A percentile compares a stretch with the other conserved stretches of the same genome.
phyloP scores from a whole-genome alignment of 345 rosid species.

The Syzygium grande region DNA sequence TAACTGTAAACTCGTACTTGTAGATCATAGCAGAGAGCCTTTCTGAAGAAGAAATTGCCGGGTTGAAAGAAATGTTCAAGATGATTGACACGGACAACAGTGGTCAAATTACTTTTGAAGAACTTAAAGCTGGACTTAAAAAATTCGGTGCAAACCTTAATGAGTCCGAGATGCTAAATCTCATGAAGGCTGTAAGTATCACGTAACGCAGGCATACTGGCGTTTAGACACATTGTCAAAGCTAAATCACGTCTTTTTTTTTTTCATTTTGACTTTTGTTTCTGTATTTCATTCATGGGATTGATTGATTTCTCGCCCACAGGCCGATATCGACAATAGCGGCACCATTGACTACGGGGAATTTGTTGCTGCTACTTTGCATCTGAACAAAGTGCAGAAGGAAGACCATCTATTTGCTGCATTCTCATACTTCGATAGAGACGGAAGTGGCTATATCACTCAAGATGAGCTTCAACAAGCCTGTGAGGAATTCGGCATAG shows the following conservation, averaged over 20 bases:
- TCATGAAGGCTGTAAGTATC: conserved; percentile 63
- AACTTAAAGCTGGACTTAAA: conserved; percentile 66
- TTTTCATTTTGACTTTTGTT: not conserved
- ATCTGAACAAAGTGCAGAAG: conserved; percentile 47
- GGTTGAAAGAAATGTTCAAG: conserved; percentile 61
- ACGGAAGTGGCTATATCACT: conserved; percentile 65
- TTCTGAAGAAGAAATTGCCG: conserved; percentile 75
- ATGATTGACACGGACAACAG: conserved; percentile 63
- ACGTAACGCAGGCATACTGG: not conserved
- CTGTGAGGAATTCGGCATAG: conserved; percentile 54
- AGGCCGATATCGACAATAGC: conserved; percentile 66
- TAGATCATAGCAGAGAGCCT: conserved; percentile 71
- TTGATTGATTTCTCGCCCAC: conserved; percentile 1
- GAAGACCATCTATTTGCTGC: conserved; percentile 56
- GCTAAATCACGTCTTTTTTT: not conserved
- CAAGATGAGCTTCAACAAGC: conserved; percentile 61
- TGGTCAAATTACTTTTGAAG: conserved; percentile 66
- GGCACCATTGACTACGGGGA: conserved; percentile 75
- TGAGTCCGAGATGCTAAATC: conserved; percentile 54
- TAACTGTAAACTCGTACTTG: not conserved
- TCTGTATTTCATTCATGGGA: not conserved
- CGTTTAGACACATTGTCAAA: not conserved
- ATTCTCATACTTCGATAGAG: conserved; percentile 63
- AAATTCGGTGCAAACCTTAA: conserved; percentile 54
- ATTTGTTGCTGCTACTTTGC: conserved; percentile 62